phyloP scores from a whole-genome alignment of 345 rosid species.

The Syzygium jambos region DNA sequence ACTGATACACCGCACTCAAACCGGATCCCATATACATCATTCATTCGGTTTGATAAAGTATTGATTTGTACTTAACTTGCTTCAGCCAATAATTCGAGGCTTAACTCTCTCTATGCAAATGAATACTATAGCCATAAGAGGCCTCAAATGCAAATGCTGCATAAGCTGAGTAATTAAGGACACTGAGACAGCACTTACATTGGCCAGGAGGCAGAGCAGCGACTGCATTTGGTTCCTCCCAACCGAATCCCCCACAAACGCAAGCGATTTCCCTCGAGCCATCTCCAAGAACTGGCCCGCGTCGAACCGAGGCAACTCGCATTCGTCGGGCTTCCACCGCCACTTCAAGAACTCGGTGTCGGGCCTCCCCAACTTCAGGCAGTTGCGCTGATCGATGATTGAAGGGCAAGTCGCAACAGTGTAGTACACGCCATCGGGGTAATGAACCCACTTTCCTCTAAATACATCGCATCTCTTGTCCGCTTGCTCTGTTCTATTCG shows the following conservation, averaged over 20 bases:
- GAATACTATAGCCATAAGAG: not conserved
- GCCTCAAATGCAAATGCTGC: not conserved
- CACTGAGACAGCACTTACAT: conserved; percentile 7
- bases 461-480: conserved; percentile 26
- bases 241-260: conserved; percentile 37
- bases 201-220: conserved; percentile 27
- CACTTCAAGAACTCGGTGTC: conserved; percentile 37
- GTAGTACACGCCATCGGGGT: conserved; percentile 22
- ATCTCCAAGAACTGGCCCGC: conserved; percentile 23
- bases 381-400: conserved; percentile 33
- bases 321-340: conserved; percentile 42
- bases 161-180: not conserved
- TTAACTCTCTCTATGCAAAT: not conserved
- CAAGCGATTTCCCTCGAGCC: conserved; percentile 25
- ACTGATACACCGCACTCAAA: no score
- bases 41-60: not conserved
- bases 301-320: conserved; percentile 23
- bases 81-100: not conserved
- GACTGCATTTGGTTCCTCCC: conserved; percentile 44
- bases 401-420: conserved; percentile 22
- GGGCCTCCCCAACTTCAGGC: conserved; percentile 42
- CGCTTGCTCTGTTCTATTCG: not conserved
- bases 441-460: conserved; percentile 25
- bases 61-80: not conserved
- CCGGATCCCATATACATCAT: no score